Evolutionary conservation across 331 rosid species (phyloP).

Genomic region (Malus hybrid): DNA sequence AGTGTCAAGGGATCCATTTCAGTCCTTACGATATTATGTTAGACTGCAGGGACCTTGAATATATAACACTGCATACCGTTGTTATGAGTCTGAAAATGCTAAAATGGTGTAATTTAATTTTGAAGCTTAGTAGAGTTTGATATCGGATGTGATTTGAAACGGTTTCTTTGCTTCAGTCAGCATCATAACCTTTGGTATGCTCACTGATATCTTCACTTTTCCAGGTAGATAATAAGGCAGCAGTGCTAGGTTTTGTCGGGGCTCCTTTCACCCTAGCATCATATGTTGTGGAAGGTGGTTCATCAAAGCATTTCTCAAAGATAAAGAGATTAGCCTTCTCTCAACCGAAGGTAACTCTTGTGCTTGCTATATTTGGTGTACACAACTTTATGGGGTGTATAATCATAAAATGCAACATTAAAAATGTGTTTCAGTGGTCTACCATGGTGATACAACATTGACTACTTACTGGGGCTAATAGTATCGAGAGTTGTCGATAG

Average conservation of each 20-base stretch:
- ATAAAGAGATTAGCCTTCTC: conserved; percentile 95
- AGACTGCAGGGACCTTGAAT: too few relatives aligned
- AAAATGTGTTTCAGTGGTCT: conserved; percentile 29
- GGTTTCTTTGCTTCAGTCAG: neutral
- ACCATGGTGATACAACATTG: neutral
- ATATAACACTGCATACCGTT: neutral
- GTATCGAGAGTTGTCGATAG: neutral
- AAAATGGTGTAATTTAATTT: neutral
- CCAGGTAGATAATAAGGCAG: conserved; percentile 82
- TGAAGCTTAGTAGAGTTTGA: neutral
- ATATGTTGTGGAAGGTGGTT: conserved; percentile 95
- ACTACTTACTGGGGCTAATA: neutral
- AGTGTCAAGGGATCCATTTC: neutral
- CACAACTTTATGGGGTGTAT: neutral
- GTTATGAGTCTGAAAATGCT: neutral
- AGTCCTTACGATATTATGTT: neutral
- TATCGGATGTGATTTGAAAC: neutral
- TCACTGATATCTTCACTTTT: conserved; percentile 13
- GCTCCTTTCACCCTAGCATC: conserved; percentile 97
- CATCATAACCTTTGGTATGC: conserved; percentile 1
- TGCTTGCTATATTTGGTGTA: neutral
- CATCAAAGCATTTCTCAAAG: conserved; percentile 88
- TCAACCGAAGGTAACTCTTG: conserved; percentile 39
- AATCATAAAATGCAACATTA: neutral
- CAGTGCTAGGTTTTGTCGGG: conserved; percentile 93